Evolutionary conservation across 2,329 filamentous ascomycete genomes (phyloP), one percentile per base, ranked within the genome.

Genomic region (Diaporthe helianthi): DNA sequence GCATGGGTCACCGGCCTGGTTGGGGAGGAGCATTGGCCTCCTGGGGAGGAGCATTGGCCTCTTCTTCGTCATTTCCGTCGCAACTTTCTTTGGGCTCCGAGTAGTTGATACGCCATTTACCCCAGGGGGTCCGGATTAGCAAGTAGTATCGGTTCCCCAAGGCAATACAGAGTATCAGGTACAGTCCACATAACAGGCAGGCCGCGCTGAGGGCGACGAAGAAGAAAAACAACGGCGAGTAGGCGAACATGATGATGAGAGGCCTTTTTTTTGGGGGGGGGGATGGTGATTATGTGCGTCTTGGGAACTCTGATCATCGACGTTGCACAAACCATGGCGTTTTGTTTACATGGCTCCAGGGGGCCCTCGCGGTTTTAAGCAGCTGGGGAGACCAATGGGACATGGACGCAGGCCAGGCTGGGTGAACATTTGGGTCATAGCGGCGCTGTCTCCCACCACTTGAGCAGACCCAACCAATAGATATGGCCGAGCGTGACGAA

Each of bases 61-160:
- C 36, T 7, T 60, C 55, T 15, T 36, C 58, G 36, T 17, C 5
- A 8, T 12, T 17, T 5, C n/a, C 10, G 8, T 8, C 58, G 9
- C n/a, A 8, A 6, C 4, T 1, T n/a, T 19, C 29, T 24, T 19
- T n/a, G n/a, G n/a, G n/a, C n/a, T n/a, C 8, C 9, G 13, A 2
- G 1, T 0, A 4, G 12, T 12, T 13, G 13, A 5, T 6, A 13
- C 8, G 44, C 44, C 15, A 22, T 0, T 5, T 19, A 1, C 1
- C 2, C 29, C n/a, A 26, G 1, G 17, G 3, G 1, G 2, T 15
- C 13, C 6, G 15, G 8, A 49, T 19, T 19, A 3, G 15, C 6
- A 24, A 13, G 17, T 44, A n/a, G 5, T 41, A 17, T 15, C 17
- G 29, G 15, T 52, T 51, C 2, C 36, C 52, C 17, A 44, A 29